Evolutionary conservation across 768 basidiomycete species (phyloP).

Genomic region (Pluteus cervinus): DNA sequence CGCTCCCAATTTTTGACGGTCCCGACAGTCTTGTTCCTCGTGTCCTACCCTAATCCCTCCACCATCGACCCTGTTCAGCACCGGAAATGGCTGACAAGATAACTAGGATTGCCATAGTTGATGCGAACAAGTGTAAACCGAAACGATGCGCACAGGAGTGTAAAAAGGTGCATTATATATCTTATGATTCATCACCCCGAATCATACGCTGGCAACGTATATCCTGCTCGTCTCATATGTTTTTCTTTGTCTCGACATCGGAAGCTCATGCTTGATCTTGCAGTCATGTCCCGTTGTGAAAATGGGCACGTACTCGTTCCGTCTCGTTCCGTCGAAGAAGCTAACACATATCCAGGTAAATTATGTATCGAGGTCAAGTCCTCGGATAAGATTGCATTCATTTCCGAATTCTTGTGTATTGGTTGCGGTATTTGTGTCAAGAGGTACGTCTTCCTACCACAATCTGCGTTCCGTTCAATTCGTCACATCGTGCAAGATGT

Average conservation of each 20-base stretch:
- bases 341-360: slow-evolving; percentile 53
- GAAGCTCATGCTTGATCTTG: slow-evolving; percentile 4
- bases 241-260: too few species aligned
- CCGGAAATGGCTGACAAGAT: slow-evolving; percentile 86
- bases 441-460: slow-evolving; percentile 56
- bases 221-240: too few species aligned
- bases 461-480: not conserved
- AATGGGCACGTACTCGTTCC: slow-evolving; percentile 61
- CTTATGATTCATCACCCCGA: slow-evolving; percentile 3
- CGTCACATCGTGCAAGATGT: slow-evolving; percentile 50
- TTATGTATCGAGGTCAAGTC: slow-evolving; percentile 98
- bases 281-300: slow-evolving; percentile 87
- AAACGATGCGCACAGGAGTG: slow-evolving; percentile 97
- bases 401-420: slow-evolving; percentile 98
- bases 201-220: slow-evolving; percentile 13
- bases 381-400: slow-evolving; percentile 95
- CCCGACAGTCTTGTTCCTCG: too few species aligned
- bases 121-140: slow-evolving; percentile 90
- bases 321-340: slow-evolving; percentile 1
- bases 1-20: too few species aligned
- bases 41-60: too few species aligned
- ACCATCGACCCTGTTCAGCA: slow-evolving; percentile 11
- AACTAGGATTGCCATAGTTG: slow-evolving; percentile 95
- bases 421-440: slow-evolving; percentile 99
- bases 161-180: slow-evolving; percentile 65